Evolutionary conservation across 2,329 filamentous ascomycete species (phyloP).

Genomic region (Colletotrichum euphorbiae): DNA sequence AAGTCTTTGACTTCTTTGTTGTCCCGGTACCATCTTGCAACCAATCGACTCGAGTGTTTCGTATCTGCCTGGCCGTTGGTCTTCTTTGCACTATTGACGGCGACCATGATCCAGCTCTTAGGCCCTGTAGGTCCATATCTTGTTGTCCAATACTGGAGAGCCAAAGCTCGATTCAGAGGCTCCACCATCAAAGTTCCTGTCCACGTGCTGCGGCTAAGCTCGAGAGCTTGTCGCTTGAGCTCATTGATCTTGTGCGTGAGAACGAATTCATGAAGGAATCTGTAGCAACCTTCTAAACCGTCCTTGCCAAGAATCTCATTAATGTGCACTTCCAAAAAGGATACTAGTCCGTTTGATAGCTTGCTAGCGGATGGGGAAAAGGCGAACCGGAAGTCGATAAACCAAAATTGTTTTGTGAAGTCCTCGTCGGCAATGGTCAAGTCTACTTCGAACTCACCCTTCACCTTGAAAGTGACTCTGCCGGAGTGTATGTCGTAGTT

Average conservation of each 20-base stretch:
- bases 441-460: constrained; percentile 91
- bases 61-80: constrained; percentile 53
- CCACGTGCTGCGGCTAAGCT: constrained; percentile 79
- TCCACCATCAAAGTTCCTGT: constrained; percentile 82
- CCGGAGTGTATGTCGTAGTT: constrained; percentile 85
- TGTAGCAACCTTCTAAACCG: constrained; percentile 84
- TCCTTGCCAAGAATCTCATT: constrained; percentile 78
- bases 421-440: constrained; percentile 91
- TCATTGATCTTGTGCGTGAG: constrained; percentile 92
- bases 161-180: constrained; percentile 81
- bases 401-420: constrained; percentile 86
- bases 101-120: constrained; percentile 93
- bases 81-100: constrained; percentile 75
- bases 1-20: constrained; percentile 77
- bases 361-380: constrained; percentile 77
- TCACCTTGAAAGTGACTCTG: constrained; percentile 88
- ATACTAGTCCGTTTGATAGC: constrained; percentile 72
- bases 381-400: constrained; percentile 89
- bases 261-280: constrained; percentile 87
- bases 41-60: constrained; percentile 65
- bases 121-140: constrained; percentile 66
- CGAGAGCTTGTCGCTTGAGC: constrained; percentile 79
- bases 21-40: constrained; percentile 85
- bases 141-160: constrained; percentile 90
- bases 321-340: constrained; percentile 75